Percentiles rank a stretch among this genome's conserved stretches.
Evolutionary conservation across 1,284 basidiomycete species (phyloP).

Genomic region (Ustilago shanxiensis): DNA sequence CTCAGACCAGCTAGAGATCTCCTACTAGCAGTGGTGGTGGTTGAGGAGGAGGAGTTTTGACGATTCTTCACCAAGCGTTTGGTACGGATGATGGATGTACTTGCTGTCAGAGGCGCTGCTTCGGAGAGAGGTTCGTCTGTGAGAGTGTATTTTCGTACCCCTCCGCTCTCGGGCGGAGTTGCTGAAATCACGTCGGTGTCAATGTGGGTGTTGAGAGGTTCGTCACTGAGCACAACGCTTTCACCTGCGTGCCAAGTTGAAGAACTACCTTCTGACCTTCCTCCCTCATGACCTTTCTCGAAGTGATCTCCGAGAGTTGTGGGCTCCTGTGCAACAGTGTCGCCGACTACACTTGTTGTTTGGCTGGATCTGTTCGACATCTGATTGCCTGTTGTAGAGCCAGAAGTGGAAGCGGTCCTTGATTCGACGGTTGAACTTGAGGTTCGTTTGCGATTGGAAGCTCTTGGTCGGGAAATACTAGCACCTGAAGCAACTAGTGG

Average conservation of each 20-base stretch:
- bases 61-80: slow-evolving; percentile 36
- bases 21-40: slow-evolving; percentile 13
- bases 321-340: background rate
- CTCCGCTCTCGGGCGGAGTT: background rate
- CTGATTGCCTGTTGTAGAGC: slow-evolving; percentile 15
- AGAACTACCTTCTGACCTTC: background rate
- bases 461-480: slow-evolving; percentile 35
- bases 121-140: slow-evolving; percentile 24
- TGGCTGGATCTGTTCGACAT: slow-evolving; percentile 43
- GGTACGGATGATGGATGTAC: slow-evolving; percentile 20
- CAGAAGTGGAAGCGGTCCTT: slow-evolving; percentile 28
- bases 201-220: background rate
- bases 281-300: background rate
- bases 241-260: slow-evolving; percentile 6
- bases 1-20: slow-evolving; percentile 23
- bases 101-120: background rate
- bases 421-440: slow-evolving; percentile 39
- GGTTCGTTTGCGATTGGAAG: slow-evolving; percentile 19
- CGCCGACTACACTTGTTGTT: slow-evolving; percentile 25
- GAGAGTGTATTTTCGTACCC: slow-evolving; percentile 25
- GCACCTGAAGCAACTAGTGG: slow-evolving; percentile 31
- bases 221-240: background rate
- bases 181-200: background rate
- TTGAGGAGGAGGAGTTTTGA: slow-evolving; percentile 23
- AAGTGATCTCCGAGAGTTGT: background rate